Conservation (phyloP, 306 rosid genomes). For the Lablab purpureus region DNA sequence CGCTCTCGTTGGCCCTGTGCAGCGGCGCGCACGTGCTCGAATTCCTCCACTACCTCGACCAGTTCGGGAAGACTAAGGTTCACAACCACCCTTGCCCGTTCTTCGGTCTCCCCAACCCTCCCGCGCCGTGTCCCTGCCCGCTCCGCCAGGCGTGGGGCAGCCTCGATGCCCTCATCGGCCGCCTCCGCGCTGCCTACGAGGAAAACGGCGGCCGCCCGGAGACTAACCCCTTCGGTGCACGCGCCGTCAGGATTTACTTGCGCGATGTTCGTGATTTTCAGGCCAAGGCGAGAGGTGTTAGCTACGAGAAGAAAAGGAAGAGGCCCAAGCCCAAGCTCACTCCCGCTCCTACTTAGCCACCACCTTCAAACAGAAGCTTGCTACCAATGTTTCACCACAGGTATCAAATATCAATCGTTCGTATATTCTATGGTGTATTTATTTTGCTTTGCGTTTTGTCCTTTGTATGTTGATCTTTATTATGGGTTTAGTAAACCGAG, state of each 20-base stretch:
- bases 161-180: slow-evolving; percentile 93
- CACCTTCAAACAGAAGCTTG: not conserved
- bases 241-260: slow-evolving; percentile 77
- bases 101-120: slow-evolving; percentile 93
- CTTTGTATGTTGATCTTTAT: not conserved
- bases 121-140: slow-evolving; percentile 95
- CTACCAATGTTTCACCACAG: not conserved
- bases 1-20: slow-evolving; percentile 69
- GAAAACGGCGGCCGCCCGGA: slow-evolving; percentile 86
- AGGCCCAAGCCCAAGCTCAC: slow-evolving; percentile 68
- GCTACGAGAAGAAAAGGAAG: slow-evolving; percentile 94
- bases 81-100: slow-evolving; percentile 86
- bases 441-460: not conserved
- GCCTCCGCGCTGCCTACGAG: slow-evolving; percentile 93
- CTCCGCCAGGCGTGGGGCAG: slow-evolving; percentile 96
- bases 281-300: slow-evolving; percentile 86
- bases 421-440: not conserved
- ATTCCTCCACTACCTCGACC: slow-evolving; percentile 89
- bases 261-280: slow-evolving; percentile 97
- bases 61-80: slow-evolving; percentile 93
- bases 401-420: not conserved
- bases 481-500: slow-evolving; percentile 14
- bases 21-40: slow-evolving; percentile 88
- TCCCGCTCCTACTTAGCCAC: slow-evolving; percentile 7
- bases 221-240: slow-evolving; percentile 84